These are phyloP conservation scores for Cryphonectria nitschkei DNA, from an alignment of 2,329 filamentous ascomycete species.

Conservation along the genomic window DNA sequence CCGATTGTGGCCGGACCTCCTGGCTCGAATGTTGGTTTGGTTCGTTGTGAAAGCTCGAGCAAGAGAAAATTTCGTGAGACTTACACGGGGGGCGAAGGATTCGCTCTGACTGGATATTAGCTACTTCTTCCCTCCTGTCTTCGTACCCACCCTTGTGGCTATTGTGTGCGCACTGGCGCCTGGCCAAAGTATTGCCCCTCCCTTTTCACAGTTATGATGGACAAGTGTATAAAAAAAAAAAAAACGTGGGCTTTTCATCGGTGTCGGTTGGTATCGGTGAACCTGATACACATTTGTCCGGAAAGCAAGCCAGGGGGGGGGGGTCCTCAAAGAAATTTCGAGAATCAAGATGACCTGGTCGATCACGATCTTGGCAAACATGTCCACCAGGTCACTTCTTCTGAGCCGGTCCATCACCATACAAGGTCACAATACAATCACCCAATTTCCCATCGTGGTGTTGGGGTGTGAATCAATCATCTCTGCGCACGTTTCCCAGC, in stretches of 20 bases:
- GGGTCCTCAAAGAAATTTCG: conserved; percentile 2
- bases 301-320: not conserved
- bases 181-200: not conserved
- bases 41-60: not conserved
- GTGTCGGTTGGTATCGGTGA: conserved; percentile 1
- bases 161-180: not conserved
- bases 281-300: not conserved
- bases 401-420: conserved; percentile 16
- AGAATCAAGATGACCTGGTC: conserved; percentile 18
- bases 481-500: not conserved
- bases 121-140: not conserved
- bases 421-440: conserved; percentile 8
- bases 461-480: not conserved
- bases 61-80: conserved; percentile 13
- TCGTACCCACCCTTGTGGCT: not conserved
- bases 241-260: not conserved
- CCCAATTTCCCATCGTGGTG: conserved; percentile 18
- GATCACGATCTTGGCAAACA: conserved; percentile 21
- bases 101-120: not conserved
- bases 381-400: conserved; percentile 18
- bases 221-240: not conserved
- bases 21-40: conserved; percentile 3
- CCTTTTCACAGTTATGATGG: not conserved
- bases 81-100: not conserved
- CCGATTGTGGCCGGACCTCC: conserved; percentile 8